Conservation (phyloP, 768 basidiomycete genomes). For the Gloeophyllum trabeum region DNA sequence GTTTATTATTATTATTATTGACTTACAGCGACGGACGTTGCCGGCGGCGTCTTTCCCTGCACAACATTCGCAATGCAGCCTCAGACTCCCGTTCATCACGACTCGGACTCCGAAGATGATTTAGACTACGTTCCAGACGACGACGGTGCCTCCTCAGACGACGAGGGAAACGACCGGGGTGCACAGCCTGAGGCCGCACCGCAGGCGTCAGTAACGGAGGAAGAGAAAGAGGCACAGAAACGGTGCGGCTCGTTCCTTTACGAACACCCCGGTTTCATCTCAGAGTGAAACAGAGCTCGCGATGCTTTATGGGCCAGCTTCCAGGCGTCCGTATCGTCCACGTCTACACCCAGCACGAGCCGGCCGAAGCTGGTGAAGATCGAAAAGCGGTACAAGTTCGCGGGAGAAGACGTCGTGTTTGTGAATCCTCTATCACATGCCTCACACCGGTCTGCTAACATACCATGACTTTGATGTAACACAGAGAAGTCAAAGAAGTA, state of each 20-base stretch:
- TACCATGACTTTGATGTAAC: conserved; percentile 4
- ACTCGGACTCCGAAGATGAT: conserved; percentile 59
- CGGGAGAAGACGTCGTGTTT: conserved; percentile 67
- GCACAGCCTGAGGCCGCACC: conserved; percentile 22
- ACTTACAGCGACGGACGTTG: no score
- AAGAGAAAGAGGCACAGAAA: conserved; percentile 24
- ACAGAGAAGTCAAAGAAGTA: conserved; percentile 67
- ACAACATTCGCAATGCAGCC: no score
- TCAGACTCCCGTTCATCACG: conserved; percentile 4
- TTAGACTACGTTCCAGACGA: conserved; percentile 59
- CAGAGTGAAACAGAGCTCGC: conserved; percentile 31
- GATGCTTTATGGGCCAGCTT: conserved; percentile 60
- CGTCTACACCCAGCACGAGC: conserved; percentile 5
- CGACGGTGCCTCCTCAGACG: conserved; percentile 21
- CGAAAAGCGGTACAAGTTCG: conserved; percentile 60
- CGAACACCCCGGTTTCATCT: conserved; percentile 1
- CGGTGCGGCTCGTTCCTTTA: conserved; percentile 26
- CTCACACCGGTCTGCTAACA: not conserved
- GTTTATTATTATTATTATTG: no score
- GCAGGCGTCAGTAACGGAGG: conserved; percentile 10
- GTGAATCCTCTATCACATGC: conserved; percentile 14
- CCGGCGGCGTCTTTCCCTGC: no score
- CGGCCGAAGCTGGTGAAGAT: conserved; percentile 46
- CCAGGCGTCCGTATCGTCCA: conserved; percentile 41
- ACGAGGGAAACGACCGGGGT: conserved; percentile 20